These are phyloP conservation scores for Neoboletus subvelutipes DNA, from an alignment of 768 basidiomycete species.

Conservation along the genomic window DNA sequence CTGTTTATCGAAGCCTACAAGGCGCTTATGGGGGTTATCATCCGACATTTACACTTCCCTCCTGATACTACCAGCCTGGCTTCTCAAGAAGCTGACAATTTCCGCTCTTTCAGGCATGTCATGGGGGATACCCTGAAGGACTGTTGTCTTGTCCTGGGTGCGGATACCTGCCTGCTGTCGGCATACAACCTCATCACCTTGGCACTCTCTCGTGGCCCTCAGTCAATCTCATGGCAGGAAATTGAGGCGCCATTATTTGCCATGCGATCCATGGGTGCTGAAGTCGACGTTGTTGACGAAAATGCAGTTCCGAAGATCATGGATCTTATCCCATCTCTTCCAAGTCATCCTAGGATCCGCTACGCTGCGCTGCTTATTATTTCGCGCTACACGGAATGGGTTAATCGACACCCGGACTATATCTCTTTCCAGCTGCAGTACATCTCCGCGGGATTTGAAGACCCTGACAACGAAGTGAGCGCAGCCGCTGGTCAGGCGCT, in stretches of 20 bases:
- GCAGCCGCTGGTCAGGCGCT: constrained; percentile 95
- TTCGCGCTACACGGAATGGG: constrained; percentile 96
- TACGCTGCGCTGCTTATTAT: constrained; percentile 96
- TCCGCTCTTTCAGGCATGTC: constrained; percentile 92
- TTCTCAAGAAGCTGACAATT: constrained; percentile 89
- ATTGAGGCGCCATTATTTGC: constrained; percentile 97
- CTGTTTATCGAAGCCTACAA: constrained; percentile 82
- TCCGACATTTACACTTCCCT: constrained; percentile 90
- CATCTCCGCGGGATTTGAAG: constrained; percentile 89
- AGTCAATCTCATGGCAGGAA: constrained; percentile 84
- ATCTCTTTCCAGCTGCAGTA: constrained; percentile 86
- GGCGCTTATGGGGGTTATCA: constrained; percentile 81
- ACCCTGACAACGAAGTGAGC: constrained; percentile 74
- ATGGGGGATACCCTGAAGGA: constrained; percentile 99
- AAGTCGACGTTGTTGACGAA: constrained; percentile 80
- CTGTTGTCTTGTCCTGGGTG: constrained; percentile 90
- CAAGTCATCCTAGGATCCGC: constrained; percentile 85
- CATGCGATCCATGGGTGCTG: constrained; percentile 96
- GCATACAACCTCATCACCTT: constrained; percentile 78
- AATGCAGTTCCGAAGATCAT: constrained; percentile 93
- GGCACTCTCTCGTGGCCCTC: constrained; percentile 62
- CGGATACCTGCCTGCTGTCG: constrained; percentile 77
- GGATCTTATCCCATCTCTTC: constrained; percentile 88
- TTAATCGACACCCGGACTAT: constrained; percentile 83
- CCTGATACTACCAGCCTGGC: constrained; percentile 60